Percentiles rank a stretch among this genome's conserved stretches.
Conservation (phyloP, 2,329 filamentous ascomycete genomes). For the Zarea fungicola region DNA sequence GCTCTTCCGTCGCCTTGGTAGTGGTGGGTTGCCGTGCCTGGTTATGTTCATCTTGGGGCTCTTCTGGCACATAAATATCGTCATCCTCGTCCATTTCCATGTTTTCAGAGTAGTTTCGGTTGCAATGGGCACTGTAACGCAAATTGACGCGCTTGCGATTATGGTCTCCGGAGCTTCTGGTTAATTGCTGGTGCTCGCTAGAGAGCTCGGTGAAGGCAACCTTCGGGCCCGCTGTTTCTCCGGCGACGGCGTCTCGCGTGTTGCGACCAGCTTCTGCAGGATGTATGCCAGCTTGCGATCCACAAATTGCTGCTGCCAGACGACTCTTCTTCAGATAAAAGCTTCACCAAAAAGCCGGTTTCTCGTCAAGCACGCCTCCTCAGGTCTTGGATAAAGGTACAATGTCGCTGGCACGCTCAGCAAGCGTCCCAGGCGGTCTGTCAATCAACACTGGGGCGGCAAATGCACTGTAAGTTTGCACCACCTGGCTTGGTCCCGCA, state of each 20-base stretch:
- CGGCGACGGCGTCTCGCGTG: conserved; percentile 3
- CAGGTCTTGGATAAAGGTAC: conserved; percentile 14
- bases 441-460: conserved; percentile 60
- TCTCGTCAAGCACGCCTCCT: conserved; percentile 11
- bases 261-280: neutral
- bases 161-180: neutral
- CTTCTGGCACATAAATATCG: conserved; percentile 61
- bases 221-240: conserved; percentile 6
- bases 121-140: neutral
- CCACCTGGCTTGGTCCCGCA: conserved; percentile 11
- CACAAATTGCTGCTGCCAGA: neutral
- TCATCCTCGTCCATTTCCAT: conserved; percentile 67
- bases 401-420: conserved; percentile 52
- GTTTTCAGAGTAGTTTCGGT: conserved; percentile 18
- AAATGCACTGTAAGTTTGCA: conserved; percentile 38
- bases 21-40: conserved; percentile 25
- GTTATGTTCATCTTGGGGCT: conserved; percentile 36
- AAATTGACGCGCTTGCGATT: neutral
- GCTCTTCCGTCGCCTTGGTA: conserved; percentile 42
- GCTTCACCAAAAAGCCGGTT: conserved; percentile 6
- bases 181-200: neutral
- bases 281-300: neutral
- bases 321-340: conserved; percentile 4
- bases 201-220: too few relatives aligned
- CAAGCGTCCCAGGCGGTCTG: conserved; percentile 54